These are phyloP conservation scores for Leccinum rimulosum DNA, from an alignment of 768 basidiomycete species.

Conservation along the genomic window DNA sequence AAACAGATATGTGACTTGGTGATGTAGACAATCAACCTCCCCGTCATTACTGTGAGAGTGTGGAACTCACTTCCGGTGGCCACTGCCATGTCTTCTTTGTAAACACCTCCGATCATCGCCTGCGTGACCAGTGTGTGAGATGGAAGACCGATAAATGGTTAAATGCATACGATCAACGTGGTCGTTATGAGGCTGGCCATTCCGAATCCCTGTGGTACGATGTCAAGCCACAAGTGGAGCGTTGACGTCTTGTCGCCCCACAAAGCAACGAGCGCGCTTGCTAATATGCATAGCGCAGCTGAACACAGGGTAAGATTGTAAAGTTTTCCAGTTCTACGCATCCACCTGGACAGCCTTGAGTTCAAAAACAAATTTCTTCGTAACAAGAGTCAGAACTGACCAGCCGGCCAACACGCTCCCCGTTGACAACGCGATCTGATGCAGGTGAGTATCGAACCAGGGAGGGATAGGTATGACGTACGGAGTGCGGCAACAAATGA, in stretches of 20 bases:
- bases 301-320: conserved; percentile 72
- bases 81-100: conserved; percentile 79
- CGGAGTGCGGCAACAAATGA: conserved; percentile 89
- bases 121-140: conserved; percentile 29
- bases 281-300: conserved; percentile 55
- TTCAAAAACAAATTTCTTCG: conserved; percentile 5
- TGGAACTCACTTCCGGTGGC: conserved; percentile 80
- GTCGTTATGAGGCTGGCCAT: conserved; percentile 84
- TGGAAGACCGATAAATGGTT: conserved; percentile 3
- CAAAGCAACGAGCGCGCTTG: conserved; percentile 55
- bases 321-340: conserved; percentile 84
- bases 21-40: conserved; percentile 7
- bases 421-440: conserved; percentile 70
- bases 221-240: conserved; percentile 72
- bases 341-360: conserved; percentile 51
- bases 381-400: conserved; percentile 37
- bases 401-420: conserved; percentile 91
- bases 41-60: conserved; percentile 7
- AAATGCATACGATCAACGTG: conserved; percentile 69
- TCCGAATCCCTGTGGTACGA: conserved; percentile 80
- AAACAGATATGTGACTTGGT: conserved; percentile 86
- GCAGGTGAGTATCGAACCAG: conserved; percentile 15
- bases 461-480: conserved; percentile 35
- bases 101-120: conserved; percentile 86
- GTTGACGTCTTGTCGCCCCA: conserved; percentile 66